Percentiles rank a stretch among this genome's conserved stretches.
Conservation (phyloP, 2,329 filamentous ascomycete species). For the Phyllosticta citribraziliensis region DNA sequence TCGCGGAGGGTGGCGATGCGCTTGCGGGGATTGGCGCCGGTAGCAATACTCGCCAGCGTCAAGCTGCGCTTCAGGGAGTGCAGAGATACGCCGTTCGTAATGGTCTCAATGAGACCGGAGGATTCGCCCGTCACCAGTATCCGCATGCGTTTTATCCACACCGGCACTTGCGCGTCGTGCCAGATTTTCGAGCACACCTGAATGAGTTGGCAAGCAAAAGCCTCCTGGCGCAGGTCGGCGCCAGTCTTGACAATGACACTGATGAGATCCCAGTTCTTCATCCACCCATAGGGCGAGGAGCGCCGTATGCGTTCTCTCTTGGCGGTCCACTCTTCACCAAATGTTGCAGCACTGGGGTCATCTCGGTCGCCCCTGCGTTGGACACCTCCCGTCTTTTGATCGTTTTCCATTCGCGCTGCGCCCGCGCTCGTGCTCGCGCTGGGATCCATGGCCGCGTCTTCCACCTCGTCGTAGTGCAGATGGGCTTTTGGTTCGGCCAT, state of each 20-base stretch:
- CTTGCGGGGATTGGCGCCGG: constrained; percentile 61
- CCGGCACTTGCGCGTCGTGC: constrained; percentile 61
- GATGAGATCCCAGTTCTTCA: constrained; percentile 82
- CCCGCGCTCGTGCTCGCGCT: constrained; percentile 59
- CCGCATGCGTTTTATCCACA: constrained; percentile 86
- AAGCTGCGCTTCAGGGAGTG: constrained; percentile 76
- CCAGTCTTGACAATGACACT: constrained; percentile 85
- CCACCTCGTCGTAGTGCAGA: too few species aligned
- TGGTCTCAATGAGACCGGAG: constrained; percentile 76
- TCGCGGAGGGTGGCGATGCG: constrained; percentile 73
- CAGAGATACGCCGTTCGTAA: constrained; percentile 79
- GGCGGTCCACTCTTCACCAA: constrained; percentile 75
- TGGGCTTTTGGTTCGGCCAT: constrained; percentile 64
- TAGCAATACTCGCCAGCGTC: constrained; percentile 63
- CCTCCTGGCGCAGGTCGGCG: constrained; percentile 72
- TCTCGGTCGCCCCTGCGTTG: constrained; percentile 73
- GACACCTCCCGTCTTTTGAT: constrained; percentile 76
- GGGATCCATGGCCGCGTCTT: constrained; percentile 38
- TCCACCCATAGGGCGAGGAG: constrained; percentile 76
- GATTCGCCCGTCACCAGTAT: constrained; percentile 79
- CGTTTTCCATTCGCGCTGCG: constrained; percentile 78
- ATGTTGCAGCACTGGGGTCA: constrained; percentile 75
- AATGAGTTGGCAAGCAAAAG: constrained; percentile 79
- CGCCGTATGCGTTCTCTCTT: constrained; percentile 78
- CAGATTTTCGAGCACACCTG: constrained; percentile 73